These are phyloP conservation scores for Aquilaria malaccensis DNA, from an alignment of 345 rosid species.

Conservation along the genomic window DNA sequence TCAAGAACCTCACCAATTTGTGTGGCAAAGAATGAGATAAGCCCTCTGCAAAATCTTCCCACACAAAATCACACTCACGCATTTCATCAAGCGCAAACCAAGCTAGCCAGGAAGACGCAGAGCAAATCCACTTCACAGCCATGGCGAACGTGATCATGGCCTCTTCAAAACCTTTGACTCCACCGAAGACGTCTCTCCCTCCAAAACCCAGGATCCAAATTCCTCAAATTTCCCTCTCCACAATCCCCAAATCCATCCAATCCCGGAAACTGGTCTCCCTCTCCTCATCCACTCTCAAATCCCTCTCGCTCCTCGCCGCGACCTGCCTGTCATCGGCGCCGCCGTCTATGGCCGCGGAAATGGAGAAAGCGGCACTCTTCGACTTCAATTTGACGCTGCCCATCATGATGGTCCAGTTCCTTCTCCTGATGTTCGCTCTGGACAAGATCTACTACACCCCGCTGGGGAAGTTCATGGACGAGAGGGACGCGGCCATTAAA, in stretches of 20 bases:
- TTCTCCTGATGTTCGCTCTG: constrained; percentile 74
- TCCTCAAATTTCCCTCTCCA: constrained; percentile 29
- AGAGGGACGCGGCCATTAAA: constrained; percentile 61
- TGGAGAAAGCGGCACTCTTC: constrained; percentile 86
- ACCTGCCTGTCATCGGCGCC: constrained; percentile 42
- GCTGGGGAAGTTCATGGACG: constrained; percentile 86
- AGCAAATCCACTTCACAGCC: constrained; percentile 12
- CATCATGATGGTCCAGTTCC: constrained; percentile 71
- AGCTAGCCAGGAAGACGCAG: neutral
- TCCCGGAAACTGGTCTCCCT: constrained; percentile 26
- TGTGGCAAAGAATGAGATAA: constrained; percentile 65
- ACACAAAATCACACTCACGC: constrained; percentile 5
- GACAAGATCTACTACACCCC: constrained; percentile 84
- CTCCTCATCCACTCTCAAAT: constrained; percentile 42
- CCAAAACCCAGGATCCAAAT: constrained; percentile 28
- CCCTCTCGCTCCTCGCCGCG: constrained; percentile 54
- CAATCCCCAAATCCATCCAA: constrained; percentile 23
- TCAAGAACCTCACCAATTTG: constrained; percentile 33
- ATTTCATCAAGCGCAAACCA: constrained; percentile 13
- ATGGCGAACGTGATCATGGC: constrained; percentile 88
- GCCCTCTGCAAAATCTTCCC: constrained; percentile 18
- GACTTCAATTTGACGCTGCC: constrained; percentile 94
- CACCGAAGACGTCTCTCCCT: constrained; percentile 20
- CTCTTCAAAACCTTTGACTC: constrained; percentile 39
- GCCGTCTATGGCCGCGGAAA: constrained; percentile 70